Evolutionary conservation across 768 basidiomycete species (phyloP).

Genomic region (Hemileccinum rubropunctum): DNA sequence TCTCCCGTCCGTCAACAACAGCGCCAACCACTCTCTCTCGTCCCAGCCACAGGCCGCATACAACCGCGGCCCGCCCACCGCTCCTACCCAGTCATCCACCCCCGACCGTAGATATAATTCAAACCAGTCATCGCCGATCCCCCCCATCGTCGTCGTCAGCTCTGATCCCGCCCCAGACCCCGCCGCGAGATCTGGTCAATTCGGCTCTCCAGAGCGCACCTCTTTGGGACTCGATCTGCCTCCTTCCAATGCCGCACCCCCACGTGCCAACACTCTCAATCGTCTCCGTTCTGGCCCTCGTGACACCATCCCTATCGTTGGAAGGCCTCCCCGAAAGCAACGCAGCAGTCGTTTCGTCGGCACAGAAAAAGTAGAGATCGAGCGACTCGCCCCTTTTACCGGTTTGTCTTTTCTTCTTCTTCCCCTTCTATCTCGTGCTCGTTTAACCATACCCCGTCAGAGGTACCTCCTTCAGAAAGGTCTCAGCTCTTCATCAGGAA

Average conservation of each 20-base stretch:
- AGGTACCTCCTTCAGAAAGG: conserved; percentile 85
- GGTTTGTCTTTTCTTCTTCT: conserved; percentile 41
- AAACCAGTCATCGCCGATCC: conserved; percentile 49
- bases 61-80: conserved; percentile 43
- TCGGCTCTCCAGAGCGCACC: conserved; percentile 47
- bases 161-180: conserved; percentile 57
- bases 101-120: conserved; percentile 59
- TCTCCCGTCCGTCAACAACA: conserved; percentile 36
- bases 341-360: conserved; percentile 95
- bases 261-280: conserved; percentile 65
- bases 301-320: conserved; percentile 95
- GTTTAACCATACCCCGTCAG: conserved; percentile 39
- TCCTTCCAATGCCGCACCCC: conserved; percentile 48
- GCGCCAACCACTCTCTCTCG: conserved; percentile 38
- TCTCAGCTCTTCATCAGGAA: conserved; percentile 92
- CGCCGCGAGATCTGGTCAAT: conserved; percentile 40
- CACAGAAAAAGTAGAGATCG: conserved; percentile 94
- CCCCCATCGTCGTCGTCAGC: conserved; percentile 86
- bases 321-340: conserved; percentile 96
- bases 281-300: conserved; percentile 83
- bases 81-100: conserved; percentile 36
- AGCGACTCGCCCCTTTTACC: conserved; percentile 86
- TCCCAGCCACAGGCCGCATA: conserved; percentile 40
- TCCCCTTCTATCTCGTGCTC: conserved; percentile 8
- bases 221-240: conserved; percentile 46